phyloP scores from a whole-genome alignment of 2,329 filamentous ascomycete genomes.

The Lithohypha guttulata region DNA sequence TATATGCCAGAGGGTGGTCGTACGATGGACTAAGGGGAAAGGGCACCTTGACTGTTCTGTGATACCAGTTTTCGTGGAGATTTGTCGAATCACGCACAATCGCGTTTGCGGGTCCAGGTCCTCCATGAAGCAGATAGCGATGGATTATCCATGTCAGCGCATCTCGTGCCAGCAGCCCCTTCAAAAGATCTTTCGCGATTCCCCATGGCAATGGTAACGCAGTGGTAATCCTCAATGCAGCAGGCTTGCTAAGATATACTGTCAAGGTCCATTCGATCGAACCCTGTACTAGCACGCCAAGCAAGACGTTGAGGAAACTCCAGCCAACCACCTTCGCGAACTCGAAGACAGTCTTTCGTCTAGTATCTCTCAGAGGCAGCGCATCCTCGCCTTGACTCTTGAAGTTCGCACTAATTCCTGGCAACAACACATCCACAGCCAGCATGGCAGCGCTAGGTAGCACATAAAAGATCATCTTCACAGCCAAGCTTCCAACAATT shows the following conservation, averaged over 20 bases:
- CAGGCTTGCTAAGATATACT: slow-evolving; percentile 41
- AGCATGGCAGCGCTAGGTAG: slow-evolving; percentile 63
- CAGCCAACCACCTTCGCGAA: slow-evolving; percentile 31
- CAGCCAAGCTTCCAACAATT: slow-evolving; percentile 55
- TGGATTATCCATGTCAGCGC: slow-evolving; percentile 65
- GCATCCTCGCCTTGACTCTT: slow-evolving; percentile 54
- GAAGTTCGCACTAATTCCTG: slow-evolving; percentile 56
- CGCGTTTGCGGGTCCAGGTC: slow-evolving; percentile 24
- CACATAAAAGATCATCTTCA: slow-evolving; percentile 61
- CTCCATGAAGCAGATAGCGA: slow-evolving; percentile 55
- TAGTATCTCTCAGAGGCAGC: slow-evolving; percentile 36
- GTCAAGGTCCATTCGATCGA: slow-evolving; percentile 46
- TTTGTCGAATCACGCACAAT: slow-evolving; percentile 23
- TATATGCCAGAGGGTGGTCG: slow-evolving; percentile 48
- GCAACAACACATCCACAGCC: slow-evolving; percentile 58
- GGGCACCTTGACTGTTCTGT: slow-evolving; percentile 38
- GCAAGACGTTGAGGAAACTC: slow-evolving; percentile 44
- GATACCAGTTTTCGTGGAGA: slow-evolving; percentile 47
- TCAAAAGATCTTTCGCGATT: slow-evolving; percentile 44
- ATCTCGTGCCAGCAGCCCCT: slow-evolving; percentile 47
- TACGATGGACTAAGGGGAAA: slow-evolving; percentile 50
- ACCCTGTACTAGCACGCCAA: slow-evolving; percentile 45
- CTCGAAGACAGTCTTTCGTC: slow-evolving; percentile 25
- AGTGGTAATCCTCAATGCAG: slow-evolving; percentile 48
- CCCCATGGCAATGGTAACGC: slow-evolving; percentile 52